Evolutionary conservation across 306 rosid species (phyloP).

Genomic region (Hippophae tibetana): DNA sequence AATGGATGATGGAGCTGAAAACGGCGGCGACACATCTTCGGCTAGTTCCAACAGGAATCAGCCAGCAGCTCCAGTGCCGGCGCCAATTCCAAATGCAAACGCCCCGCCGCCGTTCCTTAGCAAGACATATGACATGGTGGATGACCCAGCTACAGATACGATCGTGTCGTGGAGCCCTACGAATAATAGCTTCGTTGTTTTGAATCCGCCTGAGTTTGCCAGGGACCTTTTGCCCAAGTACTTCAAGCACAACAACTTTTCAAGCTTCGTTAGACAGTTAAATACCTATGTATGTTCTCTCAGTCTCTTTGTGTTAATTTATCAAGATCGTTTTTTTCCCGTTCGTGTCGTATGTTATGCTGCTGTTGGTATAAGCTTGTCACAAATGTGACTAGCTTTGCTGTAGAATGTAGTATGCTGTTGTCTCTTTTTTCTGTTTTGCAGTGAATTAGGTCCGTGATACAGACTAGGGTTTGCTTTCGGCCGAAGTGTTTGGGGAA

Average conservation of each 20-base stretch:
- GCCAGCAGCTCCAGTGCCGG: no score
- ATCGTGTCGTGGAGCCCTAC: constrained; percentile 85
- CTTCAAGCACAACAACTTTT: constrained; percentile 94
- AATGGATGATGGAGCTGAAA: no score
- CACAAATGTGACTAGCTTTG: no score
- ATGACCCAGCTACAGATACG: constrained; percentile 68
- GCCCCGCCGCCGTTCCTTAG: constrained; percentile 43
- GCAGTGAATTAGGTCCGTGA: no score
- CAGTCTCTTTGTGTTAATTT: neutral
- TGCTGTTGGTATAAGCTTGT: neutral
- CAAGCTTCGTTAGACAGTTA: constrained; percentile 90
- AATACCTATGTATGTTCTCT: constrained; percentile 62
- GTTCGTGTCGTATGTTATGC: neutral
- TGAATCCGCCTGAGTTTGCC: constrained; percentile 97
- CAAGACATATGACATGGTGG: constrained; percentile 96
- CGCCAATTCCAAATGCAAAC: no score
- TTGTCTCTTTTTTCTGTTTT: no score
- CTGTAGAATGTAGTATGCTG: no score
- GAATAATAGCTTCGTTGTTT: constrained; percentile 90
- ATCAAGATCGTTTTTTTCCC: neutral
- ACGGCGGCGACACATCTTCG: no score
- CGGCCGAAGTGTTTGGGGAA: no score
- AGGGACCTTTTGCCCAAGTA: constrained; percentile 83
- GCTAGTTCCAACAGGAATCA: no score
- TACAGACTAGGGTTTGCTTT: no score